Base-by-base conservation (phyloP, 2,329 filamentous ascomycete species). In the Colletotrichum noveboracense region DNA sequence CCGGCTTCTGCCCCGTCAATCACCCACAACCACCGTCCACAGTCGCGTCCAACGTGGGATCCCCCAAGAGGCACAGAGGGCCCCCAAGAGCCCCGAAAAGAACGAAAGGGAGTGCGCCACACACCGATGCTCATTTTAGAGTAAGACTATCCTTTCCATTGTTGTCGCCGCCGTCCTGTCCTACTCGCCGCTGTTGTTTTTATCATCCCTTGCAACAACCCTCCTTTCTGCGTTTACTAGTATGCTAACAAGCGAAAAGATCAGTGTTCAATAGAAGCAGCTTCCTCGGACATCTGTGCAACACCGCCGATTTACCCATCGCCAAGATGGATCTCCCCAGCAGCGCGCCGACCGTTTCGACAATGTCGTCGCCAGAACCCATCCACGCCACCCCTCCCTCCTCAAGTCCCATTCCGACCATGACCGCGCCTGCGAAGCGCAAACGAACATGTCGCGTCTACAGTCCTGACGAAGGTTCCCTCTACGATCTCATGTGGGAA, bases 401-500 rank as follows among this genome's bases (percentile, higher is more conserved):
- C 6, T 70, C 70, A 32, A 71, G 48, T 36, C 38, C 74, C 24
- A 24, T 55, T 28, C 56, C 58, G 18, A 34, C 70, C 10, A 55
- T 56, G 34, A 24, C 34, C 16, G 52, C 73, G 4, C 16, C 58
- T 60, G 26, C 43, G 26, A 81, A 79, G 70, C 80, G 77, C 76
- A 79, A 78, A 71, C 80, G 74, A 64, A 79, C 78, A 52, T 80
- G 81, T 76, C 80, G 80, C 71, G 82, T 85, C 52, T 85, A 80
- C 12, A 83, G 83, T 5, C 87, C 89, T 1, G 85, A 87, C 60
- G 81, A 83, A 24, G 87, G 87, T 24, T 92, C 90, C 0, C 83
- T 92, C 26, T 88, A 87, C 79, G 89, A 89, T 76, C 84, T 90
- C 60, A 84, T 92, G 75, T 86, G 88, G 75, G 83, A 88, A 26